Base-by-base conservation (phyloP, 257 asterid species). In the Nicotiana benthamiana region DNA sequence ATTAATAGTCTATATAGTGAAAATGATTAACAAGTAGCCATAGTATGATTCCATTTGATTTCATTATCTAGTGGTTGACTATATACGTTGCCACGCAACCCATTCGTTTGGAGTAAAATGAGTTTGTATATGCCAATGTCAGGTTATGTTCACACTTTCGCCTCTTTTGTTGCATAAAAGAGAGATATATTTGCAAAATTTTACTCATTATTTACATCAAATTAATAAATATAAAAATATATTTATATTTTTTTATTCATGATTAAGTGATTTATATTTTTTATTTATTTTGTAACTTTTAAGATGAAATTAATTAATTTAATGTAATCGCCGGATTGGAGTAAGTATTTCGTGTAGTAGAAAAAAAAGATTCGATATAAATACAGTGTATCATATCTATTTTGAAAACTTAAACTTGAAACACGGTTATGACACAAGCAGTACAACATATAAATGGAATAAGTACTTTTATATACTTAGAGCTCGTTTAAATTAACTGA, bases 61-160 rank as follows among this genome's bases (percentile, higher is more conserved):
- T 65, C 18, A 32, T 74, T 24, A 74, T 74, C 61, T 46, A 48
- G 26, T 74, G 40, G 43, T 74, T 74, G 61, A 72, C 61, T 16
- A 72, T 72, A 13, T 24, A 48, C 20, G 48, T 72, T 46, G 43
- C 24, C 79, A 74, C 61, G 78, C 78, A 74, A 74, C 78, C 61
- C 7, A 22, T 59, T 59, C 26, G 15, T 59, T 20, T 20, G 12
- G 56, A 66, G 28, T 30, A 65, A 67, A 67, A 16, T 10, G n/a
- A 3, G 4, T 56, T 70, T 43, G 17, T 34, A 70, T 70, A 70
- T 22, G 59, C 13, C 20, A 36, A 11, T 36, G 30, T 13, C 22
- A 22, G 36, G 36, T 72, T 4, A 11, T 72, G 78, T 72, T 72
- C 78, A 46, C 78, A 72, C 60, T 22, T 36, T 6, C 24, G 40